These are phyloP conservation scores for Gelatoporia subvermispora DNA, from an alignment of 768 basidiomycete genomes.

Conservation along the genomic window DNA sequence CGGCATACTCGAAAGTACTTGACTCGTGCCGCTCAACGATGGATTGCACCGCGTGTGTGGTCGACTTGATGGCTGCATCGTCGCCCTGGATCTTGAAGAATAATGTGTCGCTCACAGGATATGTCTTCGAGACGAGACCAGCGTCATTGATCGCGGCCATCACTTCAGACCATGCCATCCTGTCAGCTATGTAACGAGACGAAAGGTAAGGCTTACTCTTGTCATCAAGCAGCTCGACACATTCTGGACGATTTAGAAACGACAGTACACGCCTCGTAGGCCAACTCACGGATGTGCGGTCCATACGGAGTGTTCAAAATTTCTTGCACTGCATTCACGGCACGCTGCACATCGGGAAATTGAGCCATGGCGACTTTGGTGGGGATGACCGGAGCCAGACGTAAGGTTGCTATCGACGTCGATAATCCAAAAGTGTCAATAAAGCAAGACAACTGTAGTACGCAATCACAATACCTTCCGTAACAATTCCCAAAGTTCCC, in stretches of 20 bases:
- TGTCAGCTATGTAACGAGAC: not conserved
- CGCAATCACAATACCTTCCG: slow-evolving; percentile 49
- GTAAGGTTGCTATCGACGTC: slow-evolving; percentile 59
- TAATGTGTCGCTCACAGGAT: slow-evolving; percentile 71
- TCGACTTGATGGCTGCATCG: slow-evolving; percentile 28
- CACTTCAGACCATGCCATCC: slow-evolving; percentile 36
- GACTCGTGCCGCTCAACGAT: slow-evolving; percentile 70
- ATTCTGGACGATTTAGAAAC: slow-evolving; percentile 47
- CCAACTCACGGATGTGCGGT: slow-evolving; percentile 56
- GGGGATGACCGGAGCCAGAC: slow-evolving; percentile 75
- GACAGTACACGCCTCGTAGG: not conserved
- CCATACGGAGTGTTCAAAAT: slow-evolving; percentile 61
- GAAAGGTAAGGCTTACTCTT: slow-evolving; percentile 9
- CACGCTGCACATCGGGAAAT: slow-evolving; percentile 74
- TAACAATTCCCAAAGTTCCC: slow-evolving; percentile 87
- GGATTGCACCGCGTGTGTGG: slow-evolving; percentile 44
- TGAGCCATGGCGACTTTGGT: slow-evolving; percentile 86
- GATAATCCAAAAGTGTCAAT: not conserved
- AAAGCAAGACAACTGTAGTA: not conserved
- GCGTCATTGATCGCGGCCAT: slow-evolving; percentile 70
- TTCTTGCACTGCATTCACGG: slow-evolving; percentile 78
- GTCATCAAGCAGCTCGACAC: slow-evolving; percentile 77
- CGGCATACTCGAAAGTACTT: slow-evolving; percentile 64
- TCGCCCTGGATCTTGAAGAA: slow-evolving; percentile 89
- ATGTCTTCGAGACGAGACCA: slow-evolving; percentile 53